Percentiles rank a stretch among this genome's conserved stretches.
Conservation (phyloP, 768 basidiomycete genomes). For the Cantharellus anzutake region DNA sequence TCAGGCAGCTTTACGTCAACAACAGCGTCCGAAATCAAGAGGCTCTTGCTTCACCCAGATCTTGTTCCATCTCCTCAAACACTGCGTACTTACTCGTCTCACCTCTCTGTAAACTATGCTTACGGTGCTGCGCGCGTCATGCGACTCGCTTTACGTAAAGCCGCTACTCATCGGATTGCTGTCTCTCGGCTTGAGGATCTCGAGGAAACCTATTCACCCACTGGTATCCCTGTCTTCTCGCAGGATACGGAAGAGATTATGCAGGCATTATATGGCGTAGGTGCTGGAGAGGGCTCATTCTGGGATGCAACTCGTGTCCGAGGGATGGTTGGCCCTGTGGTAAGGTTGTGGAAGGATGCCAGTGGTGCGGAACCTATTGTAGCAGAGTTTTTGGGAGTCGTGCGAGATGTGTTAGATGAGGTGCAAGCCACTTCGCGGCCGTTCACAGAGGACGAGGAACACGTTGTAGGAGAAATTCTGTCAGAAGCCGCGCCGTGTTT, state of each 20-base stretch:
- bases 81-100: not conserved
- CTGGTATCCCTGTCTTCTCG: slow-evolving; percentile 3
- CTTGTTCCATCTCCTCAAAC: not conserved
- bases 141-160: slow-evolving; percentile 5
- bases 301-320: slow-evolving; percentile 1
- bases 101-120: not conserved
- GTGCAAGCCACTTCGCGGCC: not conserved
- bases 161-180: slow-evolving; percentile 3
- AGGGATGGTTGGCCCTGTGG: slow-evolving; percentile 1
- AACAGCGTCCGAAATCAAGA: not conserved
- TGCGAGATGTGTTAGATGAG: slow-evolving; percentile 6
- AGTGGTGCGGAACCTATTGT: not conserved
- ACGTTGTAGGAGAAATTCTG: slow-evolving; percentile 6
- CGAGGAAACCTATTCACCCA: slow-evolving; percentile 3
- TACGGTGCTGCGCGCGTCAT: slow-evolving; percentile 4
- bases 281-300: not conserved
- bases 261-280: not conserved
- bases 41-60: not conserved
- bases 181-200: slow-evolving; percentile 1
- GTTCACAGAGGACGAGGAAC: slow-evolving; percentile 1
- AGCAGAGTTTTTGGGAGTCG: slow-evolving; percentile 6
- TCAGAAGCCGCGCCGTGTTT: slow-evolving; percentile 4
- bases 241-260: not conserved
- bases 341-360: not conserved
- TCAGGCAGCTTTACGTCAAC: not conserved